These are phyloP conservation scores for Dioscorea alata DNA, from an alignment of 106 monocot species.

Conservation along the genomic window DNA sequence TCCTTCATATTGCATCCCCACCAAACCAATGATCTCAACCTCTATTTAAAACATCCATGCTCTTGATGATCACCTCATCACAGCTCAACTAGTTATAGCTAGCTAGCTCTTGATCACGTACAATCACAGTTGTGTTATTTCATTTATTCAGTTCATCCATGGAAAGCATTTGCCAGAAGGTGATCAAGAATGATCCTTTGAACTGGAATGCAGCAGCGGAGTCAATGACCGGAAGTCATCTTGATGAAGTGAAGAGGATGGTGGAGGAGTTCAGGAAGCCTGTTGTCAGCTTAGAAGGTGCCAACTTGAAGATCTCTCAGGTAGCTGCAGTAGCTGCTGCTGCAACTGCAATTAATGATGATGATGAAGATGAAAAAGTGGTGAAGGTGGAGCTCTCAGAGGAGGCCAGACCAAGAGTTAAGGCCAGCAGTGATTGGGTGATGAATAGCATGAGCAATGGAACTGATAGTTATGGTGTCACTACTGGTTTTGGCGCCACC, in stretches of 20 bases:
- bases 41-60: too few relatives aligned
- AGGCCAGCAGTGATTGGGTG: conserved; percentile 11
- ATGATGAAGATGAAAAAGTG: conserved; percentile 3
- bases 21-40: too few relatives aligned
- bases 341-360: background rate
- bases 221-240: conserved; percentile 31
- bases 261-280: conserved; percentile 35
- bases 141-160: too few relatives aligned
- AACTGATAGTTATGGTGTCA: conserved; percentile 67
- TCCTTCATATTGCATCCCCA: too few relatives aligned
- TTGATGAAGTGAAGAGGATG: conserved; percentile 47
- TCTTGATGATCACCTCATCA: too few relatives aligned
- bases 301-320: conserved; percentile 44
- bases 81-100: too few relatives aligned
- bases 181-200: conserved; percentile 16
- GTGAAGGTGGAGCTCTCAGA: conserved; percentile 5
- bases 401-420: conserved; percentile 7
- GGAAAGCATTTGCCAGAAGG: too few relatives aligned
- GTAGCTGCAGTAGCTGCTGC: conserved; percentile 43
- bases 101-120: too few relatives aligned
- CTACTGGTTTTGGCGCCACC: conserved; percentile 76
- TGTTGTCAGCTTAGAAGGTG: conserved; percentile 37
- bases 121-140: too few relatives aligned
- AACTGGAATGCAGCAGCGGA: conserved; percentile 39
- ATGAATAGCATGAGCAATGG: conserved; percentile 46